Evolutionary conservation across 2,329 filamentous ascomycete species (phyloP), one percentile per base, ranked within the genome.

Genomic region (Calonectria pseudoturangicola): DNA sequence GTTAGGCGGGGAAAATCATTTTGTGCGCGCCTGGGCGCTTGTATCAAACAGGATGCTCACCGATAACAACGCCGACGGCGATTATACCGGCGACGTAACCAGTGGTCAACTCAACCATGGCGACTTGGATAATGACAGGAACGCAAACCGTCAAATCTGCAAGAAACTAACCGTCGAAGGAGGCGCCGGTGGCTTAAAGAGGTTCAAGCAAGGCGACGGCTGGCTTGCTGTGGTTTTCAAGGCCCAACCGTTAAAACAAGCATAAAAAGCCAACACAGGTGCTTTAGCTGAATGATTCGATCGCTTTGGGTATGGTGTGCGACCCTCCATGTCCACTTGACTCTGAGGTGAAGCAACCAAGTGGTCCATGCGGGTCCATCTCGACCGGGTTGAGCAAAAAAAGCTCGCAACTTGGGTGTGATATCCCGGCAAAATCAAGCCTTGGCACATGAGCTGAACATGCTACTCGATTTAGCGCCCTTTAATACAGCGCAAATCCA

Each of bases 31-130:
- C 41, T 47, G 33, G 41, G 8, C 58, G 25, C 58, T 62, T 62
- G 36, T 28, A 28, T n/a, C 39, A 45, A 16, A 62, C 25, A 9
- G 41, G 15, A 27, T 45, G 62, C 77, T 58, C 73, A 79, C 77
- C 76, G 36, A 73, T 51, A 21, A 79, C 74, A 16, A 79, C 70
- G 47, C 68, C 72, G 48, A 76, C 73, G 50, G 77, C 78, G 58
- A 79, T 79, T 15, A 79, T 71, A 72, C 78, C 76, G 30, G 78
- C 78, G 43, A 78, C 74, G 39, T 78, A 75, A 48, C 78, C 78
- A 18, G 75, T 73, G 0, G 78, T 78, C 18, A 79, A 41, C 33
- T 78, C 74, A 45, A 62, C 45, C 75, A 78, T 78, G 60, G 16
- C 54, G 68, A 65, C 45, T 47, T 33, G 58, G 28, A 48, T 10